Percentiles rank a stretch among this genome's conserved stretches.
These are phyloP conservation scores for Macadamia tetraphylla DNA, from an alignment of 164 flowering plant species.

Conservation along the genomic window DNA sequence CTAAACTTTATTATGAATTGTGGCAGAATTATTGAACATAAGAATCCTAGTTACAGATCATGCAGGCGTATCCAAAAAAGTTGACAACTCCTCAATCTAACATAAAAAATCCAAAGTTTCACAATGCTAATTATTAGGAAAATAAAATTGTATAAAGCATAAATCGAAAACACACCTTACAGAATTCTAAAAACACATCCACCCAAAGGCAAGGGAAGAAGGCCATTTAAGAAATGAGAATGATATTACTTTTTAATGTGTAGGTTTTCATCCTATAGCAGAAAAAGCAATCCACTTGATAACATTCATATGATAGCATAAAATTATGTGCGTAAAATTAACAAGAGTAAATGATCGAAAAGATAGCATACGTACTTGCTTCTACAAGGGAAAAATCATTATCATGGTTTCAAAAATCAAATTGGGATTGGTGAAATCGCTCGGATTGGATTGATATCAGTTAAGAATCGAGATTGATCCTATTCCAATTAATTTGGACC, in stretches of 20 bases:
- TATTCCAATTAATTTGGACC: too few species aligned
- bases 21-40: conserved; percentile 44
- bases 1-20: background rate
- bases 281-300: background rate
- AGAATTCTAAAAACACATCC: background rate
- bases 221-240: background rate
- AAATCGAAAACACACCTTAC: background rate
- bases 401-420: too few species aligned
- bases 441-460: too few species aligned
- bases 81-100: conserved; percentile 82
- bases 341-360: too few species aligned
- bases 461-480: too few species aligned
- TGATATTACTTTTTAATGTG: background rate
- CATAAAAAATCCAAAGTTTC: background rate
- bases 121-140: background rate
- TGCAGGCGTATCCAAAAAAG: conserved; percentile 80
- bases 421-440: too few species aligned
- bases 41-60: conserved; percentile 83
- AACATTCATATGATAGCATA: background rate
- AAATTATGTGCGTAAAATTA: too few species aligned
- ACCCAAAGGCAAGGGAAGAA: background rate
- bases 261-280: background rate
- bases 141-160: background rate
- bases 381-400: too few species aligned
- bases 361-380: too few species aligned